These are phyloP conservation scores for Drosera spatulata DNA, from an alignment of 179 eudicot genomes.

Conservation along the genomic window DNA sequence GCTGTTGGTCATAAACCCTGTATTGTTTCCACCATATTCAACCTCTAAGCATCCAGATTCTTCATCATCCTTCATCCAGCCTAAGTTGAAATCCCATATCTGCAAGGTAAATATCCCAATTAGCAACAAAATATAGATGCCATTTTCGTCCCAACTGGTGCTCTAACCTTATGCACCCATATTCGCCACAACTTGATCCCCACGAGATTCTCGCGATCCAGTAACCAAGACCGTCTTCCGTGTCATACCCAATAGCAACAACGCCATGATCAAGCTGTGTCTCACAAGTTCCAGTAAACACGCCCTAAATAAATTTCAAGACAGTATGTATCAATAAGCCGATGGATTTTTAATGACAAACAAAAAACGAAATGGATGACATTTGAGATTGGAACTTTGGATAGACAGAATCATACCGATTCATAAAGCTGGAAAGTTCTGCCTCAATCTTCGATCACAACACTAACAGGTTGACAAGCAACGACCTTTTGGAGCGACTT, in stretches of 20 bases:
- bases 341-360: not conserved
- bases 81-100: slow-evolving; percentile 96
- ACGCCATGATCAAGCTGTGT: slow-evolving; percentile 53
- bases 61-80: slow-evolving; percentile 43
- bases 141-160: no score
- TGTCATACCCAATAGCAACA: slow-evolving; percentile 49
- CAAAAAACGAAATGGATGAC: not conserved
- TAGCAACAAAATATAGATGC: not conserved
- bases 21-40: slow-evolving; percentile 26
- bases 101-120: slow-evolving; percentile 12
- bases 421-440: slow-evolving; percentile 41
- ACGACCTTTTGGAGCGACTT: slow-evolving; percentile 40
- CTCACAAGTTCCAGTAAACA: slow-evolving; percentile 47
- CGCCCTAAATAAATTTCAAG: slow-evolving; percentile 24
- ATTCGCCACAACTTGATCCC: slow-evolving; percentile 55
- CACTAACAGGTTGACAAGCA: slow-evolving; percentile 51
- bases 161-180: slow-evolving; percentile 47
- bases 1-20: slow-evolving; percentile 35
- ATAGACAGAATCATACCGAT: slow-evolving; percentile 21
- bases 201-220: slow-evolving; percentile 63
- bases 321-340: no score
- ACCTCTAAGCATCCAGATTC: slow-evolving; percentile 35
- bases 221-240: slow-evolving; percentile 36
- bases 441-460: slow-evolving; percentile 58
- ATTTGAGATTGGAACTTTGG: not conserved